Percentiles rank a stretch among this genome's conserved stretches.
phyloP scores from a whole-genome alignment of 169 alveolate genomes.

The Cryptosporidium ubiquitum region DNA sequence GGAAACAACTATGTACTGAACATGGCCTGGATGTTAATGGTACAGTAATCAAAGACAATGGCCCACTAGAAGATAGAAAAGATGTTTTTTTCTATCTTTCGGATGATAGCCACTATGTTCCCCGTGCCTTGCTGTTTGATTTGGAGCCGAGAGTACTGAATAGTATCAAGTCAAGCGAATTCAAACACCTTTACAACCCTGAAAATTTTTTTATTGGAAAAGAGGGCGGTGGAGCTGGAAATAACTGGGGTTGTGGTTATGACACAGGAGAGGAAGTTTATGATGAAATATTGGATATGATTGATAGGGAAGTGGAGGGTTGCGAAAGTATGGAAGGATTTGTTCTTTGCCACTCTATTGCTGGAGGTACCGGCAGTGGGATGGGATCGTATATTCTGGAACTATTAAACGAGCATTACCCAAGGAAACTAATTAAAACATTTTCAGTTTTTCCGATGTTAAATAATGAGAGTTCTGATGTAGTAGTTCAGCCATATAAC shows the following conservation, averaged over 20 bases:
- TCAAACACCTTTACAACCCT: slow-evolving; percentile 94
- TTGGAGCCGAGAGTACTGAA: slow-evolving; percentile 97
- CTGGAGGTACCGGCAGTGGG: slow-evolving; percentile 99
- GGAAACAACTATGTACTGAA: slow-evolving; percentile 98
- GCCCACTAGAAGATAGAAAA: slow-evolving; percentile 93
- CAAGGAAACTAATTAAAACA: slow-evolving; percentile 89
- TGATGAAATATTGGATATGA: slow-evolving; percentile 97
- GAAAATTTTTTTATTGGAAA: slow-evolving; percentile 96
- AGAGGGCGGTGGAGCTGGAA: slow-evolving; percentile 99
- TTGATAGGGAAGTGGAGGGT: slow-evolving; percentile 99
- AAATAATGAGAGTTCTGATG: slow-evolving; percentile 94
- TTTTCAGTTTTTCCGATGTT: slow-evolving; percentile 94
- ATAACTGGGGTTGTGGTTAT: slow-evolving; percentile 98
- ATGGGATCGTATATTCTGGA: slow-evolving; percentile 98
- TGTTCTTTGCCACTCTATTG: slow-evolving; percentile 96
- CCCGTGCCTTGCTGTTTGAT: slow-evolving; percentile 97
- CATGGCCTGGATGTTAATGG: slow-evolving; percentile 93
- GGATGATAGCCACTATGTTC: slow-evolving; percentile 93
- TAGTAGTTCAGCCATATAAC: slow-evolving; percentile 99
- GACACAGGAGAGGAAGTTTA: slow-evolving; percentile 92
- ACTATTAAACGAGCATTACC: slow-evolving; percentile 94
- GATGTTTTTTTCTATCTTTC: slow-evolving; percentile 98
- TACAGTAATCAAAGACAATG: slow-evolving; percentile 76
- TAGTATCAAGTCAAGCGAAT: slow-evolving; percentile 87
- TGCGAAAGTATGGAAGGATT: slow-evolving; percentile 98